phyloP scores from a whole-genome alignment of 495 filamentous ascomycete species.

The Penicillium lagena region DNA sequence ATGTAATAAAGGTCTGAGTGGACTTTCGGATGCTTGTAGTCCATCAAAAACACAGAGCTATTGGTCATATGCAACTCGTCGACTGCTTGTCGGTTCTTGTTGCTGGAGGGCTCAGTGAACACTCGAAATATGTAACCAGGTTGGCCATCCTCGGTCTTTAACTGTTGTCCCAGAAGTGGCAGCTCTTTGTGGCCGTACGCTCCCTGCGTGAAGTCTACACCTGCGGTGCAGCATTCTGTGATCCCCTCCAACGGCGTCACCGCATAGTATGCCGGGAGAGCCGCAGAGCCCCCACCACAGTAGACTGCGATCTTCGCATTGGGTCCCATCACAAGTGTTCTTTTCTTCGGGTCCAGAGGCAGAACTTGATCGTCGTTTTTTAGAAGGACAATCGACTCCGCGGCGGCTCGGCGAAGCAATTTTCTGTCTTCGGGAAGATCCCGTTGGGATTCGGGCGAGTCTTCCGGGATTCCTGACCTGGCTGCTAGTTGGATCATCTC shows the following conservation, averaged over 20 bases:
- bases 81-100: constrained; percentile 29
- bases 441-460: constrained; percentile 50
- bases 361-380: constrained; percentile 62
- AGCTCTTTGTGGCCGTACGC: constrained; percentile 52
- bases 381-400: constrained; percentile 63
- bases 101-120: constrained; percentile 46
- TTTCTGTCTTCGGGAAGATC: constrained; percentile 53
- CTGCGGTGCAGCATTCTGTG: constrained; percentile 28
- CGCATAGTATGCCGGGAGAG: constrained; percentile 66
- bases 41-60: constrained; percentile 48
- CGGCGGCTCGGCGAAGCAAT: constrained; percentile 54
- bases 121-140: constrained; percentile 49
- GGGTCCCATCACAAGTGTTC: constrained; percentile 70
- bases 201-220: constrained; percentile 38
- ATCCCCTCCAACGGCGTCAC: constrained; percentile 60
- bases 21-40: constrained; percentile 51
- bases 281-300: constrained; percentile 70
- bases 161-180: constrained; percentile 40
- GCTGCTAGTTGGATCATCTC: constrained; percentile 52
- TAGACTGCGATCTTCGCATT: constrained; percentile 67
- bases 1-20: constrained; percentile 44
- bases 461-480: constrained; percentile 47
- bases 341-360: constrained; percentile 51
- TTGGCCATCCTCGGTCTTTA: constrained; percentile 35
- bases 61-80: constrained; percentile 44